phyloP scores from a whole-genome alignment of 2,329 filamentous ascomycete genomes.

The Penicillium sp. region DNA sequence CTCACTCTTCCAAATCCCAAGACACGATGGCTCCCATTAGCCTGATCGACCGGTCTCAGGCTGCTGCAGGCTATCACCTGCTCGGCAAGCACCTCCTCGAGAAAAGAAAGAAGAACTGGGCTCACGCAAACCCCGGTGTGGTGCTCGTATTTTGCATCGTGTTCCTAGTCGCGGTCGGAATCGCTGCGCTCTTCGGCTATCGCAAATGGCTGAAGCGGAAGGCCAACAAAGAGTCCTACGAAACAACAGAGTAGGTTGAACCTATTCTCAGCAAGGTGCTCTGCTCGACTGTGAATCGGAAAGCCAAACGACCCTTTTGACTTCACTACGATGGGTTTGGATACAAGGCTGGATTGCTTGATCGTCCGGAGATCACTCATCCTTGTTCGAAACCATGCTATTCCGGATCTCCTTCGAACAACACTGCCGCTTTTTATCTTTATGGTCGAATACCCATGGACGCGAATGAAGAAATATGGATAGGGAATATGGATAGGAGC shows the following conservation, averaged over 20 bases:
- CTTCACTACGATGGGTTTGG: neutral
- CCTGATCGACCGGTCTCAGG: constrained; percentile 14
- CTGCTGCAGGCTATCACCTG: constrained; percentile 17
- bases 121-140: constrained; percentile 54
- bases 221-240: constrained; percentile 22
- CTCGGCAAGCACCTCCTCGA: constrained; percentile 39
- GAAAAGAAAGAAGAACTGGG: constrained; percentile 53
- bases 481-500: neutral
- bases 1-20: neutral
- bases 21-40: constrained; percentile 28
- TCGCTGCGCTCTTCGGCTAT: constrained; percentile 50
- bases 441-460: neutral
- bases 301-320: neutral
- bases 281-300: neutral
- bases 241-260: constrained; percentile 1
- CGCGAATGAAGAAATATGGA: neutral
- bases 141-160: constrained; percentile 60
- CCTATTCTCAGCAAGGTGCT: neutral
- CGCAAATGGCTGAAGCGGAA: constrained; percentile 39
- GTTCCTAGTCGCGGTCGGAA: constrained; percentile 51
- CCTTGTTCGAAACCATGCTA: neutral
- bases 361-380: neutral
- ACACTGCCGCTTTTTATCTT: neutral
- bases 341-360: neutral
- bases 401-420: neutral